Evolutionary conservation across 805 yeast species (phyloP), one percentile per base, ranked within the genome.

Genomic region (Barnettozyma pratensis): DNA sequence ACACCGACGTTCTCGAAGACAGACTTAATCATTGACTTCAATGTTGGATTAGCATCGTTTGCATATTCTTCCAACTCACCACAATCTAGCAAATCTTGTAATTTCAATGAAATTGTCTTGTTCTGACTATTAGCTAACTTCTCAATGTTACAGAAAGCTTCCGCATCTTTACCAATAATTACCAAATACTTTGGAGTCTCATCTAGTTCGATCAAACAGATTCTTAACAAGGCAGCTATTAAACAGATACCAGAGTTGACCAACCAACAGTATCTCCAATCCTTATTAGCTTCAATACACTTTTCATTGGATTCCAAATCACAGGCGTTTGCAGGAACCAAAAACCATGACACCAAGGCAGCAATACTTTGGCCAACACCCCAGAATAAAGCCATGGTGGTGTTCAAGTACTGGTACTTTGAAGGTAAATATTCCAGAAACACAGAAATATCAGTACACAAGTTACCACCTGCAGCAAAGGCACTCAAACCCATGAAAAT

Each of bases 221-320:
- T 52, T 40, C 80, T 75, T 12, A 76, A 64, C 47, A 78, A 57
- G 26, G 76, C 77, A 52, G 73, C 74, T 54, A 69, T 67, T 39
- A 72, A 37, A 40, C 79, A 77, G 50, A 79, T 64, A 30, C 73
- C 81, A 6, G 80, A 75, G 60, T 77, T 73, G 34, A 72, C 70
- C 59, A 69, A 79, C 73, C 78, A 75, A 46, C 70, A 67, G 60
- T 79, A 79, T 60, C 84, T 69, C 84, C 84, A 79, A 44, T 84
- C 84, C 61, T 75, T 70, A 61, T 79, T 79, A 35, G 65, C 57
- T n/a, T 51, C 52, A 7, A 75, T 70, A 62, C 84, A 79, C 42
- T 66, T 41, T 26, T 62, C 71, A 5, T 60, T 50, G 64, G 71
- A 58, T 11, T 62, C 57, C 19, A 19, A 19, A 19, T 19, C 19